Evolutionary conservation across 1,139 yeast species (phyloP).

Genomic region (Saccharomycopsis hybrid): DNA sequence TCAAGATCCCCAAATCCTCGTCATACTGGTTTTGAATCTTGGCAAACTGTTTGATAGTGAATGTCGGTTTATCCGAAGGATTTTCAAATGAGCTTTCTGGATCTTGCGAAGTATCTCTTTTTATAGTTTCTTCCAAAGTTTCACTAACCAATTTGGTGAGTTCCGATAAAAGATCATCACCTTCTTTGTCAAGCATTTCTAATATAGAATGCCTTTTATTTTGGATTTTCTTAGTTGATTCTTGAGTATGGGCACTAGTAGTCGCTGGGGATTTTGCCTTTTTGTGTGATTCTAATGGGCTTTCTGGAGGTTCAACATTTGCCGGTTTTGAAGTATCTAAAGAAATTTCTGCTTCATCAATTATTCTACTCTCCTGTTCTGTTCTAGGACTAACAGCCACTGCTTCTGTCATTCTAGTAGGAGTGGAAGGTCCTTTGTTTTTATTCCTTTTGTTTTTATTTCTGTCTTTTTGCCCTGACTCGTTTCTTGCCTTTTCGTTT

Average conservation of each 20-base stretch:
- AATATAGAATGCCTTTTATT: slow-evolving; percentile 8
- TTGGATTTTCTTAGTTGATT: background rate
- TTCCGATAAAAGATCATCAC: slow-evolving; percentile 10
- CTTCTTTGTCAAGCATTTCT: slow-evolving; percentile 22
- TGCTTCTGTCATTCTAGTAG: slow-evolving; percentile 40
- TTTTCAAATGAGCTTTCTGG: slow-evolving; percentile 17
- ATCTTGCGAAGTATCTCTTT: slow-evolving; percentile 1
- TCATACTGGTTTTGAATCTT: slow-evolving; percentile 50
- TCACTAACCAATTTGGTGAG: slow-evolving; percentile 11
- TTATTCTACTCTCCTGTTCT: slow-evolving; percentile 33
- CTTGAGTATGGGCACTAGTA: background rate
- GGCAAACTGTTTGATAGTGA: slow-evolving; percentile 36
- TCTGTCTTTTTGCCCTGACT: slow-evolving; percentile 2
- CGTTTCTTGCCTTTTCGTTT: background rate
- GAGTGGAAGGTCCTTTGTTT: slow-evolving; percentile 28
- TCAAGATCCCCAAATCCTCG: slow-evolving; percentile 47
- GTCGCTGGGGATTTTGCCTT: background rate
- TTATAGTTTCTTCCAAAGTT: slow-evolving; percentile 5
- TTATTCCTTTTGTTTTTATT: background rate
- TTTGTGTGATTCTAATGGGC: slow-evolving; percentile 24
- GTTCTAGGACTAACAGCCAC: slow-evolving; percentile 38
- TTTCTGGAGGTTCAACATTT: slow-evolving; percentile 23
- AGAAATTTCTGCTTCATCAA: slow-evolving; percentile 25
- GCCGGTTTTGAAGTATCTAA: slow-evolving; percentile 27
- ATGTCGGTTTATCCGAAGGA: slow-evolving; percentile 27